Conservation (phyloP, 345 rosid species). For the Mercurialis annua region DNA sequence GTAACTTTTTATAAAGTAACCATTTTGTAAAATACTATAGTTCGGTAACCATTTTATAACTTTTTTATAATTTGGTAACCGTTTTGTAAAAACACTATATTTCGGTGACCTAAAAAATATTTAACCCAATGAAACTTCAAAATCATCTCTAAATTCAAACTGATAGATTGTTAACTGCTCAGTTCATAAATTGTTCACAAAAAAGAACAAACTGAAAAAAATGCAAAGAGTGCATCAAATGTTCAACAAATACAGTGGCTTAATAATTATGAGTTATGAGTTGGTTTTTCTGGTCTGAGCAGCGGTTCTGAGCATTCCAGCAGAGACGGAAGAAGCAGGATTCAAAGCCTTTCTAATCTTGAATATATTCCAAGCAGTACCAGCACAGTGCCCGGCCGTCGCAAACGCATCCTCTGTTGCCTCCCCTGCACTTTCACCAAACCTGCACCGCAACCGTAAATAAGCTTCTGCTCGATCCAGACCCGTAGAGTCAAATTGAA, state of each 20-base stretch:
- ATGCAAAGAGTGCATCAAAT: not conserved
- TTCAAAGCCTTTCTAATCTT: constrained; percentile 67
- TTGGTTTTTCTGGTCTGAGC: constrained; percentile 8
- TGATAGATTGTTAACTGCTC: not conserved
- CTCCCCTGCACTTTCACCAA: constrained; percentile 82
- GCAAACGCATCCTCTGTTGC: constrained; percentile 69
- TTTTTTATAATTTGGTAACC: too few relatives aligned
- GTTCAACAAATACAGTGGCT: not conserved
- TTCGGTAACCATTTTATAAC: too few relatives aligned
- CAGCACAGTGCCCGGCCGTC: constrained; percentile 68
- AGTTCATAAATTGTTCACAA: not conserved
- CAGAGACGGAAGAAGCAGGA: constrained; percentile 62
- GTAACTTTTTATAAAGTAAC: too few relatives aligned
- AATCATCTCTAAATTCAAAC: too few relatives aligned
- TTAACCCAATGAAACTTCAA: too few relatives aligned
- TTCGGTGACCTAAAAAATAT: too few relatives aligned
- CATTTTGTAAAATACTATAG: too few relatives aligned
- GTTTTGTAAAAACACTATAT: too few relatives aligned
- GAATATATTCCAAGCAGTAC: constrained; percentile 70
- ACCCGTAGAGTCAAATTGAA: too few relatives aligned
- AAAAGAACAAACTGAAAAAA: not conserved
- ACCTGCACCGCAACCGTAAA: constrained; percentile 31
- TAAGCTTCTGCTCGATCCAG: too few relatives aligned
- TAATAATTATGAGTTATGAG: not conserved
- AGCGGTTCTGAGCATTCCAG: constrained; percentile 46